Conservation (phyloP, 495 filamentous ascomycete species). For the Aspergillus panamensis region DNA sequence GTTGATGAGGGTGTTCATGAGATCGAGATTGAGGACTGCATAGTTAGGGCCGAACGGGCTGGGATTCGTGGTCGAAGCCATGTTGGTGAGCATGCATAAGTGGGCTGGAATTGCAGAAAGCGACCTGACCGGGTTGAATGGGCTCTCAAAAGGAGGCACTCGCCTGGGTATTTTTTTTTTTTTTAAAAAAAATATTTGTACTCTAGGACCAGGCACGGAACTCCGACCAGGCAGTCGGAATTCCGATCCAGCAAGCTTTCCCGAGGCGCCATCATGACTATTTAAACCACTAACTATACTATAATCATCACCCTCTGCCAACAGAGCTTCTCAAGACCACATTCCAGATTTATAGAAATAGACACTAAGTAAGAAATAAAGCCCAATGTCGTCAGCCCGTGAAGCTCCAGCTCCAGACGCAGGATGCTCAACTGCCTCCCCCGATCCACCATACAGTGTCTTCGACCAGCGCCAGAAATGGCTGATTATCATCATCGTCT, state of each 20-base stretch:
- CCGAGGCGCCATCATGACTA: background rate
- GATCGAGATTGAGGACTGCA: slow-evolving; percentile 46
- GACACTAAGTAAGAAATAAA: background rate
- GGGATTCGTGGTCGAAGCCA: background rate
- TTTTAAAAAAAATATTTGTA: background rate
- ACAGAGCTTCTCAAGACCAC: background rate
- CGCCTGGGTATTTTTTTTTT: background rate
- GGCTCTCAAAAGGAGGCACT: too few relatives aligned
- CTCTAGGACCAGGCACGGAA: background rate
- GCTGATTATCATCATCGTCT: slow-evolving; percentile 44
- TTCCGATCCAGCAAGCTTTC: background rate
- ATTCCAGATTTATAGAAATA: background rate
- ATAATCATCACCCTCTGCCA: too few relatives aligned
- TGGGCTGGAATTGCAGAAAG: background rate
- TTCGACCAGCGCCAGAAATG: slow-evolving; percentile 47
- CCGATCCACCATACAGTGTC: slow-evolving; percentile 41
- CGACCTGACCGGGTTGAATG: too few relatives aligned
- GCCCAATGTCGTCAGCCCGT: background rate
- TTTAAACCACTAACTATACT: too few relatives aligned
- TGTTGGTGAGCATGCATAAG: background rate
- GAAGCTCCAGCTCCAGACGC: background rate
- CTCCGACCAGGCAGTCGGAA: background rate
- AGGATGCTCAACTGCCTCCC: background rate
- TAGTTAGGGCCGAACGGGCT: slow-evolving; percentile 34
- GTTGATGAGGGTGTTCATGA: slow-evolving; percentile 30